Evolutionary conservation across 148 eudicot genomes (phyloP).

Genomic region (Rhododendron mucronatum): DNA sequence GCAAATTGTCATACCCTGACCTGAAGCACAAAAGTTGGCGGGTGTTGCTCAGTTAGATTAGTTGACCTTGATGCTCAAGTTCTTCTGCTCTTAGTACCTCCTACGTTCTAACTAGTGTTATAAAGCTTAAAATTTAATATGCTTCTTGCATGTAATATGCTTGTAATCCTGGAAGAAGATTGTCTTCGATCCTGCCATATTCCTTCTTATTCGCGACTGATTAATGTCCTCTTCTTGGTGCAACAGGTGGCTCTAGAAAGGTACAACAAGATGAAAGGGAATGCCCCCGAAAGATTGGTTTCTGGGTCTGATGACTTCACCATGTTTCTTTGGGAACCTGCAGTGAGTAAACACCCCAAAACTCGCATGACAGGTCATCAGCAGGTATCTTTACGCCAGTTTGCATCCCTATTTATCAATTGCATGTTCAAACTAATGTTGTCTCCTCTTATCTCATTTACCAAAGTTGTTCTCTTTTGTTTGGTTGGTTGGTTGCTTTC

Average conservation of each 20-base stretch:
- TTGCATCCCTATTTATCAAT: not conserved
- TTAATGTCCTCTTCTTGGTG: constrained; percentile 8
- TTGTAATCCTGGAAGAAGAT: not conserved
- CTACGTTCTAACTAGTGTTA: not conserved
- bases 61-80: not conserved
- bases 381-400: constrained; percentile 43
- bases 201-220: not conserved
- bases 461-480: not conserved
- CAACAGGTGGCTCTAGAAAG: constrained; percentile 72
- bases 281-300: constrained; percentile 91
- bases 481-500: not conserved
- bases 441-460: not conserved
- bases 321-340: constrained; percentile 95
- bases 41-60: not conserved
- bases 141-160: not conserved
- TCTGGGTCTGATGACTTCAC: constrained; percentile 98
- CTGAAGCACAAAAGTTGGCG: not conserved
- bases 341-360: constrained; percentile 89
- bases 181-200: not conserved
- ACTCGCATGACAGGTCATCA: constrained; percentile 97
- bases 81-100: not conserved
- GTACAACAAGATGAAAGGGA: constrained; percentile 75
- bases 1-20: not conserved
- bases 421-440: not conserved
- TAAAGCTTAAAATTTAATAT: not conserved